These are phyloP conservation scores for Cercospora citrullina DNA, from an alignment of 2,329 filamentous ascomycete genomes.

Conservation along the genomic window DNA sequence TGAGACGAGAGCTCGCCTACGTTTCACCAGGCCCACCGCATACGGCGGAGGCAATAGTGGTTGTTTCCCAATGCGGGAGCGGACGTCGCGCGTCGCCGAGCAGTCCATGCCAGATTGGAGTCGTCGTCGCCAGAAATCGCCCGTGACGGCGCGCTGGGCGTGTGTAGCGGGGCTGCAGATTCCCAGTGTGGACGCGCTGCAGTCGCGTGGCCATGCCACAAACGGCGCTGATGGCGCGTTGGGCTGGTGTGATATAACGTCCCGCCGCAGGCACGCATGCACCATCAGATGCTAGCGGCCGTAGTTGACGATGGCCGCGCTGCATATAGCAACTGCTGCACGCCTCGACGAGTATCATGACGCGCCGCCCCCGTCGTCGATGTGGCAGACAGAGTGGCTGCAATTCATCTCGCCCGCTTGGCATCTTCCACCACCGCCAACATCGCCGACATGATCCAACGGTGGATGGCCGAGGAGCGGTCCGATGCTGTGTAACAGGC, in stretches of 20 bases:
- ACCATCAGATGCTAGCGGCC: background rate
- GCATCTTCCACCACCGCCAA: background rate
- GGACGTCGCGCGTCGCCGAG: background rate
- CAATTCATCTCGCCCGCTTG: background rate
- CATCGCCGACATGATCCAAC: too few relatives aligned
- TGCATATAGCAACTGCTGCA: slow-evolving; percentile 11
- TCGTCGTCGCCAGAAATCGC: background rate
- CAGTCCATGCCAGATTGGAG: background rate
- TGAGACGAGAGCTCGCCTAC: background rate
- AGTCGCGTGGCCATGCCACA: slow-evolving; percentile 1
- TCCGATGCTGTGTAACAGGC: slow-evolving; percentile 1
- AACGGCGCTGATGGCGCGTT: background rate
- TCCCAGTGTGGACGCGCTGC: background rate
- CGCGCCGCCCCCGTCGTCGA: background rate
- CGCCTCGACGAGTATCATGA: slow-evolving; percentile 7
- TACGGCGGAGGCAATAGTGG: background rate
- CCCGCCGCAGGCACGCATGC: background rate
- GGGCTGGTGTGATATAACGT: slow-evolving; percentile 1
- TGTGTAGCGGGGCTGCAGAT: background rate
- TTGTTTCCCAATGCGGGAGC: background rate
- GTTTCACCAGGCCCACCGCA: background rate
- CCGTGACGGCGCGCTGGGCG: background rate
- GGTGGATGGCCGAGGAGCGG: too few relatives aligned
- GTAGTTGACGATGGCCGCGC: background rate
- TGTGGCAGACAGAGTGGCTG: background rate